These are phyloP conservation scores for Amauroascus niger DNA, from an alignment of 2,329 filamentous ascomycete species.

Conservation along the genomic window DNA sequence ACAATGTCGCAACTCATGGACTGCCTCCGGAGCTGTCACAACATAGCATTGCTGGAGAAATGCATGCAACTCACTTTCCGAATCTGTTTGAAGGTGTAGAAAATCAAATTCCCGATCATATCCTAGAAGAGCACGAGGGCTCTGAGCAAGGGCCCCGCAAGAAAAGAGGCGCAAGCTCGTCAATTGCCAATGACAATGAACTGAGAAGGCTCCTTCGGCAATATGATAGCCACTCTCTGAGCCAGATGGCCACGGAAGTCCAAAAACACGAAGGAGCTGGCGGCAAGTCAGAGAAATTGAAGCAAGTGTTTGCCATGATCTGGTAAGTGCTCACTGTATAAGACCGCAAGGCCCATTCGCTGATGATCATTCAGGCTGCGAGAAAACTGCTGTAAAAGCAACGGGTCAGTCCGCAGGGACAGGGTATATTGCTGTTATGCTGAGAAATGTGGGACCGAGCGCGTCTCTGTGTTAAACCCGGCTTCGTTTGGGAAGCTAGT, in stretches of 20 bases:
- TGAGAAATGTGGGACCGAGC: slow-evolving; percentile 79
- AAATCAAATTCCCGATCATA: slow-evolving; percentile 34
- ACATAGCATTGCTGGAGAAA: slow-evolving; percentile 24
- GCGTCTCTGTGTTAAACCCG: slow-evolving; percentile 89
- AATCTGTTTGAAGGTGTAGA: slow-evolving; percentile 36
- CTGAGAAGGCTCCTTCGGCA: slow-evolving; percentile 39
- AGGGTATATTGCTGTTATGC: slow-evolving; percentile 94
- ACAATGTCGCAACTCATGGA: slow-evolving; percentile 30
- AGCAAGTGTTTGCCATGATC: slow-evolving; percentile 45
- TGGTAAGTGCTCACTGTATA: slow-evolving; percentile 32
- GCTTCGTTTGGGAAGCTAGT: slow-evolving; percentile 97
- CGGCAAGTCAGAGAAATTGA: slow-evolving; percentile 43
- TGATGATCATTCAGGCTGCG: slow-evolving; percentile 32
- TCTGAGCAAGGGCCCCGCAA: slow-evolving; percentile 37
- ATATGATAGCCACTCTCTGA: slow-evolving; percentile 38
- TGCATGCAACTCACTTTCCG: slow-evolving; percentile 32
- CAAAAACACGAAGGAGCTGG: slow-evolving; percentile 42
- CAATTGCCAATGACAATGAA: slow-evolving; percentile 41
- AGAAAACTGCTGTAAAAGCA: slow-evolving; percentile 40
- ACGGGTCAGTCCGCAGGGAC: slow-evolving; percentile 71
- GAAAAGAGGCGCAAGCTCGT: slow-evolving; percentile 41
- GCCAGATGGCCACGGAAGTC: slow-evolving; percentile 42
- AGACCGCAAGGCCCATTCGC: background rate
- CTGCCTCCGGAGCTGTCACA: slow-evolving; percentile 29
- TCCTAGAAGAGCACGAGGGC: slow-evolving; percentile 35